phyloP scores from a whole-genome alignment of 768 basidiomycete species.

The Serendipita sp. region DNA sequence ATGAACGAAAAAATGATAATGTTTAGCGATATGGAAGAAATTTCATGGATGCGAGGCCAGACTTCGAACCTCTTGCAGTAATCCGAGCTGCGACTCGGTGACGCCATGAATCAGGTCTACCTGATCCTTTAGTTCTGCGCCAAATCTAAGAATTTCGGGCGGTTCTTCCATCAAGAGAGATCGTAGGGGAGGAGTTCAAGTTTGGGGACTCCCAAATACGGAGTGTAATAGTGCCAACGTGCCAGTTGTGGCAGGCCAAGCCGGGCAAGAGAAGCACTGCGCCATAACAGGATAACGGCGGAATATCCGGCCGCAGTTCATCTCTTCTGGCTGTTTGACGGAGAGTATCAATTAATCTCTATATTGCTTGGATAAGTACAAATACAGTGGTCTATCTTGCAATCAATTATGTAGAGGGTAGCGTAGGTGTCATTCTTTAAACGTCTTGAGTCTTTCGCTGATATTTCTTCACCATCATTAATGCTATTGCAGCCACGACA shows the following conservation, averaged over 20 bases:
- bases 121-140: conserved; percentile 34
- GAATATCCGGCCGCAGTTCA: no score
- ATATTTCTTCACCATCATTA: neutral
- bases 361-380: no score
- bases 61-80: conserved; percentile 43
- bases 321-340: no score
- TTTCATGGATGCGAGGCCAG: neutral
- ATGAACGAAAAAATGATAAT: neutral
- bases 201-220: neutral
- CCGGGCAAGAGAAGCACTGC: no score
- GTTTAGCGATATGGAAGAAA: neutral
- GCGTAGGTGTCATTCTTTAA: neutral
- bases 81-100: conserved; percentile 49
- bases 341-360: no score
- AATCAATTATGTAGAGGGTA: no score
- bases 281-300: no score
- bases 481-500: neutral
- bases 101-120: conserved; percentile 42
- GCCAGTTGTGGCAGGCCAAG: no score
- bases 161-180: neutral
- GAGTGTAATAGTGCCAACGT: no score
- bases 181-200: neutral
- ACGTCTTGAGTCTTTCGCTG: neutral
- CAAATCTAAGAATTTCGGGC: conserved; percentile 1
- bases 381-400: no score